phyloP scores from a whole-genome alignment of 768 basidiomycete species.

The Calvatia gigantea region DNA sequence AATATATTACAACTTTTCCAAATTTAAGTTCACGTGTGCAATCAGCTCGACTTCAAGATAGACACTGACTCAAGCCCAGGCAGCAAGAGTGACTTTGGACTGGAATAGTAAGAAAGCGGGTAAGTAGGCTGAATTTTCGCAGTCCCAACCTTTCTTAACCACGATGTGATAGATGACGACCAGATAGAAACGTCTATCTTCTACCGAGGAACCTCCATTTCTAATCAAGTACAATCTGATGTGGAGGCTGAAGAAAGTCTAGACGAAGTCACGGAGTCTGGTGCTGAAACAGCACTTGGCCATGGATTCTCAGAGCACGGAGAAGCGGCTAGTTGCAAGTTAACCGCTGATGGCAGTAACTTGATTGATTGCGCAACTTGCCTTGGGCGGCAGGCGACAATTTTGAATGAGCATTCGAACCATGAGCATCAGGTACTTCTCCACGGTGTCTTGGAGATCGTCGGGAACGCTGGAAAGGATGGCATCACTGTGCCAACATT shows the following conservation, averaged over 20 bases:
- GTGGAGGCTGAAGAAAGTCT: background rate
- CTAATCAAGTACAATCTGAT: constrained; percentile 5
- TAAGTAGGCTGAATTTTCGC: constrained; percentile 25
- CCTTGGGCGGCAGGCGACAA: constrained; percentile 37
- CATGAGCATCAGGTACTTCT: constrained; percentile 26
- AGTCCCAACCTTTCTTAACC: background rate
- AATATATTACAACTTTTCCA: background rate
- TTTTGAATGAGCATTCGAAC: constrained; percentile 24
- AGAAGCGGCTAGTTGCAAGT: constrained; percentile 45
- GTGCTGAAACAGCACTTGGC: constrained; percentile 13
- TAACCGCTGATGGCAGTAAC: constrained; percentile 22
- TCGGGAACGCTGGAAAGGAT: constrained; percentile 31
- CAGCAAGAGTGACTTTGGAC: constrained; percentile 55
- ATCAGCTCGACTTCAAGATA: constrained; percentile 67
- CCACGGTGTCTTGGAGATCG: constrained; percentile 31
- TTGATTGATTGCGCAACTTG: constrained; percentile 44
- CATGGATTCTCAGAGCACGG: constrained; percentile 46
- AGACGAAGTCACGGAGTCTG: background rate
- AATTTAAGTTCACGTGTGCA: background rate
- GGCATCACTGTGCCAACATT: constrained; percentile 32
- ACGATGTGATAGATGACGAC: constrained; percentile 61
- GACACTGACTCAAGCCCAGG: constrained; percentile 61
- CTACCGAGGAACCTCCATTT: constrained; percentile 23
- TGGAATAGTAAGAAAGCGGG: constrained; percentile 92
- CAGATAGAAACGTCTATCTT: constrained; percentile 71